Evolutionary conservation across 768 basidiomycete species (phyloP), one percentile per base, ranked within the genome.

Genomic region (Termitomyces eurrhizus): DNA sequence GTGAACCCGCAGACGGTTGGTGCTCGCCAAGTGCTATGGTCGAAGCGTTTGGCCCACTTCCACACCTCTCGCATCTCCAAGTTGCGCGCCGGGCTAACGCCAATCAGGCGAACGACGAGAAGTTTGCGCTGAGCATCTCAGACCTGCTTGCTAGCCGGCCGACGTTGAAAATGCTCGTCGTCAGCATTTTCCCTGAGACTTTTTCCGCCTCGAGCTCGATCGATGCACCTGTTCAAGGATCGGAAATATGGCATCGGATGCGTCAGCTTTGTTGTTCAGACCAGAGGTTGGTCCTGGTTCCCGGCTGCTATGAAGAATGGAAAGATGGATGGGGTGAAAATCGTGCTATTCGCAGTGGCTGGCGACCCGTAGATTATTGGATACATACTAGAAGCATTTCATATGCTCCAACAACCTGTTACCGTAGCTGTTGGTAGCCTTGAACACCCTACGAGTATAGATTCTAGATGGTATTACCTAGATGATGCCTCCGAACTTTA

Each of bases 41-140:
- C 39, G 63, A 58, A 7, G 64, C 69, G 21, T 74, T 78, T 52
- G 74, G 74, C 5, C 41, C 67, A n/a, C 69, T 75, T 4, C 73
- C 73, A 0, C 62, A 72, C 32, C 71, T 80, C 6, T 71, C 78
- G 2, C 74, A 80, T 63, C 66, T 80, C 18, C 71, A 77, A 53
- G 67, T 80, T 9, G 65, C 77, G 3, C 77, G 79, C 36, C 73
- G 73, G 1, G 69, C 74, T 24, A 69, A 77, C 51, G 75, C 77
- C 5, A 80, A 79, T 61, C 67, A 68, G 58, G 76, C 74, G 29
- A 80, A 80, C 57, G 79, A 80, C 64, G 24, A 62, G 7, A 56
- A 66, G 18, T 80, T 80, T 56, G 67, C 69, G 2, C 66, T 72
- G 11, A 74, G 75, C 16, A 60, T 80, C 16, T 64, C 61, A 14